Evolutionary conservation across 495 filamentous ascomycete species (phyloP).

Genomic region (Lentithecium fluviatile): DNA sequence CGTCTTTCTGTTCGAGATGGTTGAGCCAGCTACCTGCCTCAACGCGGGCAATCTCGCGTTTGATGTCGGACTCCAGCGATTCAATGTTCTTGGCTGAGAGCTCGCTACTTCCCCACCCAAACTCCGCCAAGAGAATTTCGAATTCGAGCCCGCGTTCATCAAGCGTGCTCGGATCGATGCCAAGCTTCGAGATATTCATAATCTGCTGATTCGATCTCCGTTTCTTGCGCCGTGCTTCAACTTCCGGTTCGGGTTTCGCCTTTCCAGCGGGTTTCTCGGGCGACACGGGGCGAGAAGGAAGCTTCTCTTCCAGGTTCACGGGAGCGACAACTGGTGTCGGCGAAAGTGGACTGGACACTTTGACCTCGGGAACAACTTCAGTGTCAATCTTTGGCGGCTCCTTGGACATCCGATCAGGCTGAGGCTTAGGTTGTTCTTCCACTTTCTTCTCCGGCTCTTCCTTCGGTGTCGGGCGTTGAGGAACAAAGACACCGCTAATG

Average conservation of each 20-base stretch:
- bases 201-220: conserved; percentile 70
- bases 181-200: conserved; percentile 75
- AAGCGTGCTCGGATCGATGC: conserved; percentile 67
- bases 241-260: conserved; percentile 40
- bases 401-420: conserved; percentile 21
- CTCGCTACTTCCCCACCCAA: conserved; percentile 82
- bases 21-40: conserved; percentile 92
- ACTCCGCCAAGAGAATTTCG: conserved; percentile 76
- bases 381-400: conserved; percentile 27
- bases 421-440: conserved; percentile 4
- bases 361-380: conserved; percentile 38
- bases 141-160: conserved; percentile 70
- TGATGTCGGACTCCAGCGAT: conserved; percentile 75
- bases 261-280: conserved; percentile 40
- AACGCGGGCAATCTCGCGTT: conserved; percentile 81
- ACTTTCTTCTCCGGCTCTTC: conserved; percentile 31
- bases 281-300: conserved; percentile 32
- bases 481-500: conserved; percentile 66
- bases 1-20: conserved; percentile 84
- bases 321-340: conserved; percentile 12
- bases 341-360: conserved; percentile 38
- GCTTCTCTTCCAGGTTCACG: conserved; percentile 27
- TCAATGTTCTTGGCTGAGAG: conserved; percentile 72
- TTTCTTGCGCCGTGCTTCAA: conserved; percentile 54
- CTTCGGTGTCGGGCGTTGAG: conserved; percentile 21